A percentile compares a stretch with the other conserved stretches of the same genome.
These are phyloP conservation scores for Cladosporium colombiae DNA, from an alignment of 2,329 filamentous ascomycete species.

Conservation along the genomic window DNA sequence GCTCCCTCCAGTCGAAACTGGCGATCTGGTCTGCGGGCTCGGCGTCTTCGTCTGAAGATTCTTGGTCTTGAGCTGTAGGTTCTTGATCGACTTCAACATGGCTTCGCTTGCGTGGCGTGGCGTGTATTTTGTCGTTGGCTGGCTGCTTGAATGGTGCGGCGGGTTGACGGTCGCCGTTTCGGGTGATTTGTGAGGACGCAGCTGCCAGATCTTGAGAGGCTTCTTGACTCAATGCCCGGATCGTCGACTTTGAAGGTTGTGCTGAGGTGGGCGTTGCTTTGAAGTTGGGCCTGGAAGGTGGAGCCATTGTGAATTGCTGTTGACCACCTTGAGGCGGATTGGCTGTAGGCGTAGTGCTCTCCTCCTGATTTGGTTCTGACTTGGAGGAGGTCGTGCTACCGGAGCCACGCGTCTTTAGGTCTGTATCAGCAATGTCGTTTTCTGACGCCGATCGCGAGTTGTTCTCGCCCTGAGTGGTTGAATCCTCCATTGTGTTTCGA, in stretches of 20 bases:
- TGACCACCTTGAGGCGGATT: neutral
- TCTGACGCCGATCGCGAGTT: neutral
- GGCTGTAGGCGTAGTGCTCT: neutral
- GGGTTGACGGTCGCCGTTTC: neutral
- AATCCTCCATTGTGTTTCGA: neutral
- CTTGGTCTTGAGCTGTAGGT: neutral
- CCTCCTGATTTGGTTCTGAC: neutral
- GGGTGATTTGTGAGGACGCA: neutral
- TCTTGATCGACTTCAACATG: slow-evolving; percentile 1
- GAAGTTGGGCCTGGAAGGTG: slow-evolving; percentile 11
- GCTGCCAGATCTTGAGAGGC: neutral
- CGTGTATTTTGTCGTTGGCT: neutral
- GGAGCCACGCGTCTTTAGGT: neutral
- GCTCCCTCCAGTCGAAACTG: slow-evolving; percentile 74
- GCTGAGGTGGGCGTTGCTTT: slow-evolving; percentile 10
- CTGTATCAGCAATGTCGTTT: neutral
- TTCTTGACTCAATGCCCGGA: neutral
- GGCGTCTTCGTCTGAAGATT: neutral
- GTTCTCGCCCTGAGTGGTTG: neutral
- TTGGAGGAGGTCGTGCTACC: neutral
- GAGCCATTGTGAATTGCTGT: neutral
- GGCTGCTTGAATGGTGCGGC: neutral
- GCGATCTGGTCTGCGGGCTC: slow-evolving; percentile 44
- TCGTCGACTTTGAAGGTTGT: neutral
- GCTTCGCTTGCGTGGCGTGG: slow-evolving; percentile 1